Base-by-base conservation (phyloP, 2,329 filamentous ascomycete species). In the Aspergillus ibericus region DNA sequence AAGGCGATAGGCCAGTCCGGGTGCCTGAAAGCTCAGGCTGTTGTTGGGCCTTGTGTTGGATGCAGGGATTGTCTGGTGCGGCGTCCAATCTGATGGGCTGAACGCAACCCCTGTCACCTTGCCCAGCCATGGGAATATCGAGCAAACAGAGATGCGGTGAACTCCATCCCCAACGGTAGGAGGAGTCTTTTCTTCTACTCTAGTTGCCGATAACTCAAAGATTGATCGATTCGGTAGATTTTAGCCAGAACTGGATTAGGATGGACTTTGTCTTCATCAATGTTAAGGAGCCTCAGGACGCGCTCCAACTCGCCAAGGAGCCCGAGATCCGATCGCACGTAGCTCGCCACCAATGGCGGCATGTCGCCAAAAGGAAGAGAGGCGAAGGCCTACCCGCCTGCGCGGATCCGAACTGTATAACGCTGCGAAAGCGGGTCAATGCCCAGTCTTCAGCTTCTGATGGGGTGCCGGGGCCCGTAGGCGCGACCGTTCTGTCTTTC, bases 181-280 rank as follows among this genome's bases (percentile, higher is more conserved):
- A n/a, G n/a, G n/a, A 38, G 15, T 15, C 6, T 38, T 16, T 5
- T 16, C 4, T 16, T n/a, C 5, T 16, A 2, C 12, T n/a, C 15
- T 15, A 16, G 35, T 16, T 16, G 35, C 35, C 35, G 15, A 38
- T 38, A 8, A 5, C 4, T 16, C 35, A 4, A 38, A 38, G 35
- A 38, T 38, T 15, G 35, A 38, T 38, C 35, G 35, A 38, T 16
- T 16, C 35, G 15, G 12, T 38, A 16, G n/a, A 38, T 16, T 15
- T 15, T 16, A 38, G 35, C 35, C 35, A 5, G 7, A 38, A 15
- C 35, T 10, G 6, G 2, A 59, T 56, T 38, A 48, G 48, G 5
- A 64, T 58, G 56, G 59, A 68, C 9, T 64, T 64, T 22, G 59
- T 67, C 46, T 72, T 72, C 51, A 66, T 72, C 61, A 66, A 72